These are phyloP conservation scores for Zalerion maritima DNA, from an alignment of 495 filamentous ascomycete species.

Conservation along the genomic window DNA sequence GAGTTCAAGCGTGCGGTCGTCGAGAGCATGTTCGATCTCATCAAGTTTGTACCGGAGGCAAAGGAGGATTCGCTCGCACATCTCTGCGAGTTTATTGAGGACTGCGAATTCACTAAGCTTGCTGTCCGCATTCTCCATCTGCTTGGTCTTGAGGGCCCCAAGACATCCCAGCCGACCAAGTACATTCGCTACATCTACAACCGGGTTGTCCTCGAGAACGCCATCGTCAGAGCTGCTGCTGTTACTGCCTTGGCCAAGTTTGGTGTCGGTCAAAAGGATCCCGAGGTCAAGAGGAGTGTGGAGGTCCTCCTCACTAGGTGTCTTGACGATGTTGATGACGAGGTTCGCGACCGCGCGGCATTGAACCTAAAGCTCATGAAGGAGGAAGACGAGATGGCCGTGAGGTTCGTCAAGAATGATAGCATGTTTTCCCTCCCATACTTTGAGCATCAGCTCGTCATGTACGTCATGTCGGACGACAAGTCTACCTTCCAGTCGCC, in stretches of 20 bases:
- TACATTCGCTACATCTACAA: constrained; percentile 99
- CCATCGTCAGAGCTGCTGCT: constrained; percentile 86
- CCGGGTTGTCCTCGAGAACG: constrained; percentile 92
- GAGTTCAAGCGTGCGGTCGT: constrained; percentile 97
- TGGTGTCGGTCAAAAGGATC: constrained; percentile 90
- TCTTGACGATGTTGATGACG: constrained; percentile 93
- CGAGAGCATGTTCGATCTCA: constrained; percentile 98
- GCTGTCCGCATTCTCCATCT: constrained; percentile 90
- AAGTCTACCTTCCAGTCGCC: constrained; percentile 70
- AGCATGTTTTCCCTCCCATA: constrained; percentile 86
- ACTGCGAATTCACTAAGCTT: constrained; percentile 98
- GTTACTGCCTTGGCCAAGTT: constrained; percentile 95
- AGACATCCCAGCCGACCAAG: constrained; percentile 90
- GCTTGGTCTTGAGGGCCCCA: constrained; percentile 85
- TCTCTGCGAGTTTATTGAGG: constrained; percentile 97
- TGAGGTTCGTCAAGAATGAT: constrained; percentile 85
- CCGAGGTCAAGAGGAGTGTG: constrained; percentile 90
- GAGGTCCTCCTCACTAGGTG: constrained; percentile 84
- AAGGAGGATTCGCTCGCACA: constrained; percentile 96
- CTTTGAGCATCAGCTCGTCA: constrained; percentile 93
- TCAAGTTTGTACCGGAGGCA: constrained; percentile 96
- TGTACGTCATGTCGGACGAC: constrained; percentile 88
- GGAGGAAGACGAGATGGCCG: constrained; percentile 68
- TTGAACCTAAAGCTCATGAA: constrained; percentile 83
- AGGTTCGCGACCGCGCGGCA: constrained; percentile 91